phyloP scores from a whole-genome alignment of 352 stramenopile species.

The Chrysophaeum taylorii region DNA sequence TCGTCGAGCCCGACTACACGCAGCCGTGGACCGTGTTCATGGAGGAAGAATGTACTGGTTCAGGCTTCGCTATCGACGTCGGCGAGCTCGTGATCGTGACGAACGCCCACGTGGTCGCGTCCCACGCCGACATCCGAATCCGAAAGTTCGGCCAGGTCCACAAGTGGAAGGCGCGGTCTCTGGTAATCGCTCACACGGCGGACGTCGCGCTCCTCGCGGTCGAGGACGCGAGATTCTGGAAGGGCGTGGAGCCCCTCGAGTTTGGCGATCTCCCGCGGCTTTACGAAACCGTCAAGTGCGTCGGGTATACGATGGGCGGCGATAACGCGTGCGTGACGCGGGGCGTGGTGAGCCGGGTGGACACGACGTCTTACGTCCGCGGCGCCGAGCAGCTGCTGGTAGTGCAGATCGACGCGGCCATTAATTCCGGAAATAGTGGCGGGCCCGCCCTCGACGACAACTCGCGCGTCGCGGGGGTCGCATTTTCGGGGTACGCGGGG shows the following conservation, averaged over 20 bases:
- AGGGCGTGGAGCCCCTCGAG: constrained; percentile 19
- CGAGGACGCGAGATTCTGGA: not conserved
- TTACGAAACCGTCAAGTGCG: constrained; percentile 36
- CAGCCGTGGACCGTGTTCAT: constrained; percentile 37
- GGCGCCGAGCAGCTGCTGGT: constrained; percentile 30
- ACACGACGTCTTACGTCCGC: constrained; percentile 35
- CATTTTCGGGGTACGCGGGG: constrained; percentile 32
- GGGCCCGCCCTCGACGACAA: constrained; percentile 33
- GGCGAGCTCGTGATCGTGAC: constrained; percentile 33
- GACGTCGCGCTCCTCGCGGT: constrained; percentile 39
- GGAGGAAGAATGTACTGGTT: constrained; percentile 28
- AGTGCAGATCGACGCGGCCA: constrained; percentile 46
- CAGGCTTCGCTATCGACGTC: constrained; percentile 35
- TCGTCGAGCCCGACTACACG: constrained; percentile 36
- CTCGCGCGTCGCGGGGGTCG: constrained; percentile 33
- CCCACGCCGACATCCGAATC: constrained; percentile 33
- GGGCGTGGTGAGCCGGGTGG: constrained; percentile 40
- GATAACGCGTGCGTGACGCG: constrained; percentile 38
- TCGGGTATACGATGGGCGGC: constrained; percentile 41
- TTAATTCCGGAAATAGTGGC: constrained; percentile 51
- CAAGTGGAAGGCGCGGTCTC: constrained; percentile 28
- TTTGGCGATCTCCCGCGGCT: constrained; percentile 32
- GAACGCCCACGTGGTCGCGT: constrained; percentile 36
- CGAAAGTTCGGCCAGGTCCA: constrained; percentile 28
- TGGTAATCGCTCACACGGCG: constrained; percentile 33